Evolutionary conservation across 441 rosid species (phyloP), one percentile per base, ranked within the genome.

Genomic region (Croton laevigatus): DNA sequence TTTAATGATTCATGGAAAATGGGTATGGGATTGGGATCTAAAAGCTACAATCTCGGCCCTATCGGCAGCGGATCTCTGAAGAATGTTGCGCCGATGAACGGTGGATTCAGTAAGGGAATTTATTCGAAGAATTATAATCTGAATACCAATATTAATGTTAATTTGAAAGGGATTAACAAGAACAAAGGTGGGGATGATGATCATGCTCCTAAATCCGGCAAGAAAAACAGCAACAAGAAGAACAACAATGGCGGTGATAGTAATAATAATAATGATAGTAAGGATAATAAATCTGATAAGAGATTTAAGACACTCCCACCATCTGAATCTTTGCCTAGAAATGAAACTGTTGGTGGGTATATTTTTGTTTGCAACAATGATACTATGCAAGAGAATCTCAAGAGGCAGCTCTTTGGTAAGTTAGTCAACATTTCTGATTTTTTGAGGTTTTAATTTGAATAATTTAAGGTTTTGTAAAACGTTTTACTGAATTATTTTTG

Each of bases 281-380:
- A 81, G 49, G 90, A 87, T 13, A 76, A 62, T 8, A 89, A 83
- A 73, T 66, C 62, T 59, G 97, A 92, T 42, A 95, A 95, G 86
- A 89, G 99, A 81, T 95, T 92, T 57, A 95, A 95, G 84, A 95
- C 98, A 1, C 96, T 95, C 8, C 98, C 99, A 34, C 92, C 99
- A 0, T 78, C 99, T 0, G 99, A 95, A 71, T 80, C 99, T 52
- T 76, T 95, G 69, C 97, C 97, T 0, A 87, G 96, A 52, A 84
- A 89, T 59, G 99, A 95, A 81, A 89, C 95, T 10, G 82, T 95
- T 3, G 99, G 99, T 13, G 99, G 98, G 0, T 93, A 95, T 73
- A 95, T 95, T 72, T 95, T 93, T 60, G 99, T 95, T 34, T 95
- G 99, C 85, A 95, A 95, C 84, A 95, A 95, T 74, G 99, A 95